Percentiles rank a stretch among this genome's conserved stretches.
Evolutionary conservation across 2,329 filamentous ascomycete genomes (phyloP).

Genomic region (Dryadomyces sulphureus): DNA sequence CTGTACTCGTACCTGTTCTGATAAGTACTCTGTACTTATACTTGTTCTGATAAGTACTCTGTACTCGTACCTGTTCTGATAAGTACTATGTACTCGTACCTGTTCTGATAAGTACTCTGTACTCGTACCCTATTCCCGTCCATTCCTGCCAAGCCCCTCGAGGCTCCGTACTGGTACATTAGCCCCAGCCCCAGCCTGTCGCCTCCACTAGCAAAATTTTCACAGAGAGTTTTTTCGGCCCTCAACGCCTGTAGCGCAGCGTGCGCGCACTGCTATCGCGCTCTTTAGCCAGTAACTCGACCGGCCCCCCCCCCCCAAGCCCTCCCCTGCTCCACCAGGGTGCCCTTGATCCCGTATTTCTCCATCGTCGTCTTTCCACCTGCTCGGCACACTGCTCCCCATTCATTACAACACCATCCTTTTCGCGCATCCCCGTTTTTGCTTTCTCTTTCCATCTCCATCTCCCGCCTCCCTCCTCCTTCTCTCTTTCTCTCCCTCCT

Average conservation of each 20-base stretch:
- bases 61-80: neutral
- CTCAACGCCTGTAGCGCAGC: neutral
- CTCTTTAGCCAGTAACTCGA: too few relatives aligned
- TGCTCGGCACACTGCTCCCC: neutral
- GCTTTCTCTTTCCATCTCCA: neutral
- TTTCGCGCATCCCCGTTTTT: conserved; percentile 5
- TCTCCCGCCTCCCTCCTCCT: neutral
- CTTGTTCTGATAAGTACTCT: too few relatives aligned
- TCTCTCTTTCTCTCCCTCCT: neutral
- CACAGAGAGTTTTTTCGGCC: neutral
- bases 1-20: neutral
- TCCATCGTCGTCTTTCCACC: conserved; percentile 2
- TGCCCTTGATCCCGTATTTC: neutral
- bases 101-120: neutral
- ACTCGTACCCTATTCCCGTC: too few relatives aligned
- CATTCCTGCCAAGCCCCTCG: too few relatives aligned
- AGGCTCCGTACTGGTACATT: neutral
- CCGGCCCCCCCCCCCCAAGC: neutral
- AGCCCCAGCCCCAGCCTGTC: too few relatives aligned
- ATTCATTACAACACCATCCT: conserved; percentile 1
- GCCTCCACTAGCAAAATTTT: neutral
- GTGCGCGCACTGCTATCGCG: neutral
- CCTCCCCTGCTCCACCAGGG: neutral
- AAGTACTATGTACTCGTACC: neutral
- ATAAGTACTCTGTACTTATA: neutral